phyloP scores from a whole-genome alignment of 1,284 basidiomycete genomes.

The Takashimella koratensis region DNA sequence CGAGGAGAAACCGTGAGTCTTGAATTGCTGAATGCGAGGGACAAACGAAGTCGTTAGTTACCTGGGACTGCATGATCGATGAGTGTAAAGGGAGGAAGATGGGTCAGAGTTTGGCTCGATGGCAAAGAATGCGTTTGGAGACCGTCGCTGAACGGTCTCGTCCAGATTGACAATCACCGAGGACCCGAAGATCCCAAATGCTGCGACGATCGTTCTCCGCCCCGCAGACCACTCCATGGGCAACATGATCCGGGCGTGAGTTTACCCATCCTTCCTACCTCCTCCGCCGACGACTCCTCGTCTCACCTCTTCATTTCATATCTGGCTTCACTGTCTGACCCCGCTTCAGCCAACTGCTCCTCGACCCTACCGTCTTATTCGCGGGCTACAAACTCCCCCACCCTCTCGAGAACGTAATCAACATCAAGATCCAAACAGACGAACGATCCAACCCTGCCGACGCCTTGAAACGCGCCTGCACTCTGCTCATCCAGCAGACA shows the following conservation, averaged over 20 bases:
- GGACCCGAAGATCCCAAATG: conserved; percentile 96
- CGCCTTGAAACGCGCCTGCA: conserved; percentile 78
- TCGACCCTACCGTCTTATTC: conserved; percentile 82
- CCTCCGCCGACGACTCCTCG: not conserved
- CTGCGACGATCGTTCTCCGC: conserved; percentile 86
- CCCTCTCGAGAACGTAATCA: conserved; percentile 88
- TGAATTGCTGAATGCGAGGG: not conserved
- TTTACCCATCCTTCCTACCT: conserved; percentile 24
- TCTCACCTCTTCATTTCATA: conserved; percentile 6
- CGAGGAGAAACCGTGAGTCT: conserved; percentile 81
- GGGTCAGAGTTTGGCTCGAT: no score
- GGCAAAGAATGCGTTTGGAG: no score
- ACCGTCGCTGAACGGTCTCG: no score
- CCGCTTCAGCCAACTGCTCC: conserved; percentile 69
- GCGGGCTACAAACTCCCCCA: conserved; percentile 98
- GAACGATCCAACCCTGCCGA: conserved; percentile 77
- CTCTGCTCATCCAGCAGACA: conserved; percentile 74
- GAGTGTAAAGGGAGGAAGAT: no score
- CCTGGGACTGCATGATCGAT: no score
- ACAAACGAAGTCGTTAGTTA: no score
- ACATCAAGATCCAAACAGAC: conserved; percentile 94
- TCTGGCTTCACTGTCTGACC: conserved; percentile 1
- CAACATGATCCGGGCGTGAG: conserved; percentile 91
- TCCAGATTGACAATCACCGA: conserved; percentile 84
- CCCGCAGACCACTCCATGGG: conserved; percentile 98